phyloP scores from a whole-genome alignment of 345 rosid species.

The Erodium maritimum region DNA sequence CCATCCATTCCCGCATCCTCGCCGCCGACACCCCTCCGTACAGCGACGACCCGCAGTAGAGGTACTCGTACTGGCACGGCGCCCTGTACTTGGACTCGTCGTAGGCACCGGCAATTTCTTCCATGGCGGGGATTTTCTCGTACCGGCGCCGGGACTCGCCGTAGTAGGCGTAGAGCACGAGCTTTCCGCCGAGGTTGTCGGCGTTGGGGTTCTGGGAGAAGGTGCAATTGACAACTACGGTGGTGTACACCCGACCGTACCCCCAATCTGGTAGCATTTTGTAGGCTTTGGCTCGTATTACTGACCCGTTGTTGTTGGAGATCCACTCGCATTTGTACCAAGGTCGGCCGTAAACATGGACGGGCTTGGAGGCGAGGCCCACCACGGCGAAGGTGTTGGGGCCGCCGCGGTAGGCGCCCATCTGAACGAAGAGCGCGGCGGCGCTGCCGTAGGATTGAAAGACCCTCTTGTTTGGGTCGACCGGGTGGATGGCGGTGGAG shows the following conservation, averaged over 20 bases:
- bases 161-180: conserved; percentile 57
- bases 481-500: conserved; percentile 8
- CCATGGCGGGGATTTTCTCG: conserved; percentile 49
- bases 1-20: conserved; percentile 83
- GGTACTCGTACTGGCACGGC: conserved; percentile 55
- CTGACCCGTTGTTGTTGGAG: conserved; percentile 40
- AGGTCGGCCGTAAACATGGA: conserved; percentile 53
- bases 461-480: conserved; percentile 22
- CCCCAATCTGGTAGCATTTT: conserved; percentile 90
- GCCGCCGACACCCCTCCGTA: conserved; percentile 61
- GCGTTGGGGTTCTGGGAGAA: conserved; percentile 44
- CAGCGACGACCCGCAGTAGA: conserved; percentile 76
- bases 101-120: conserved; percentile 51
- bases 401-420: conserved; percentile 92
- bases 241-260: conserved; percentile 77
- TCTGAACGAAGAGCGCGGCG: conserved; percentile 69
- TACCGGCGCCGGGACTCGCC: conserved; percentile 30
- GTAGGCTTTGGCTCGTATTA: conserved; percentile 46
- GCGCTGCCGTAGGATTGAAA: conserved; percentile 68
- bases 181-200: conserved; percentile 60
- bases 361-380: conserved; percentile 80
- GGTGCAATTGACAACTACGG: conserved; percentile 63
- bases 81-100: conserved; percentile 35
- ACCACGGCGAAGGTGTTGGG: conserved; percentile 54
- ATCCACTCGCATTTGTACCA: conserved; percentile 87